Evolutionary conservation across 495 filamentous ascomycete genomes (phyloP), one percentile per base, ranked within the genome.

Genomic region (Cercophora scortea): DNA sequence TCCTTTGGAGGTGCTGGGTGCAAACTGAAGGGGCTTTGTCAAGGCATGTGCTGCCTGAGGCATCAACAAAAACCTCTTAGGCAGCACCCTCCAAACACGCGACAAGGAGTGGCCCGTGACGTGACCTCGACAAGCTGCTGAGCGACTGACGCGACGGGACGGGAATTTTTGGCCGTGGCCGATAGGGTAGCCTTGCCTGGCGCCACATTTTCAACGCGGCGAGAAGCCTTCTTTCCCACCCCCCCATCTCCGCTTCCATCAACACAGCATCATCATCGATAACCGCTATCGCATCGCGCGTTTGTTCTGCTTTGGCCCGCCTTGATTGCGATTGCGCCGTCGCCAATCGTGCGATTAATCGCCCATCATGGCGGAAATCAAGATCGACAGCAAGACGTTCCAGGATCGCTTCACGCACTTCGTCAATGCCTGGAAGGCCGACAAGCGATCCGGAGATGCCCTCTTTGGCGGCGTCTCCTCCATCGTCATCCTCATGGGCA

Each of bases 331-430:
- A 53, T 38, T 51, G 46, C 49, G 55, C 54, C 59, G 63, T 65
- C 57, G 53, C 50, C 61, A 56, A 58, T 57, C 47, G 56, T 45
- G 59, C 59, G 57, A 53, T 58, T 52, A 54, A 62, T 59, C 66
- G 59, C 55, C 46, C 65, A 74, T 62, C 61, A 81, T 81, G 78
- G 74, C 72, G 53, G 77, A 80, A 54, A 81, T 97, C 72, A 86
- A 86, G 65, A 95, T 99, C 72, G 91, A 97, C 74, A 88, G 86
- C 71, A 83, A 82, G 65, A 73, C 80, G 63, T 99, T 99, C 72
- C 90, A 94, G 67, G 89, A 88, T 72, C 93, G 91, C 64, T 78
- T 97, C 46, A 85, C 86, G 49, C 85, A 84, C 63, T 85, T 99
- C 59, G 74, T 89, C 63, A 80, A 85, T 60, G 83, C 88, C 77